Evolutionary conservation across 1,284 basidiomycete genomes (phyloP), one percentile per base, ranked within the genome.

Genomic region (Trametes hirsuta): DNA sequence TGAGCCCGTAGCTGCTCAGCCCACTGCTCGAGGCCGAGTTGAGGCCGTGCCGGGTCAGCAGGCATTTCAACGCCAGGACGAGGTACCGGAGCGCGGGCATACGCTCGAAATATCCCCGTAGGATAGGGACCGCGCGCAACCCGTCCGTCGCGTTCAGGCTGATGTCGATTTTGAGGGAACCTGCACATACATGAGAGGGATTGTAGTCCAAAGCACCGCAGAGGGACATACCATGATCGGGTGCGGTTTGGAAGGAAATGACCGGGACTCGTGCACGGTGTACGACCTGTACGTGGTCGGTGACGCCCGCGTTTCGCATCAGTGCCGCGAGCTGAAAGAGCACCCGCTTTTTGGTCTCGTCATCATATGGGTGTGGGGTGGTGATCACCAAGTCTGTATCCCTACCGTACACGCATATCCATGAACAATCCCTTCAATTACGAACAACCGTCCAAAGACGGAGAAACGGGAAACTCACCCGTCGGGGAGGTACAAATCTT

Each of bases 21-120:
- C 91, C 91, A 15, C 86, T 84, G 6, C 81, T 83, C 48, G 84
- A 86, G 3, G 93, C 88, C 68, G 91, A 87, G 70, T 90, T 90
- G 74, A 94, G 83, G 5, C 79, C 79, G 51, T 86, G 75, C 64
- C 88, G 84, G 21, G 79, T 77, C 35, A 94, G 77, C 65, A 91
- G 88, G 2, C 81, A 80, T 73, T 94, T 95, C 66, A 91, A 72
- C n/a, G 88, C 79, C 51, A 93, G 73, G 1, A 90, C 78, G 41
- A 93, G 79, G 35, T 84, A 83, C 39, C 85, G 80, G 3, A 91
- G 76, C 2, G 86, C 87, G 0, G 90, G 90, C 71, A 89, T 77
- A 25, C 76, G 75, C 39, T 76, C 68, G 24, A 92, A 74, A 72
- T 86, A 88, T 12, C 75, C 74, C 58, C 84, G 84, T 52, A 93